These are phyloP conservation scores for Purpureocillium takamizusanense DNA, from an alignment of 2,329 filamentous ascomycete genomes.

Conservation along the genomic window DNA sequence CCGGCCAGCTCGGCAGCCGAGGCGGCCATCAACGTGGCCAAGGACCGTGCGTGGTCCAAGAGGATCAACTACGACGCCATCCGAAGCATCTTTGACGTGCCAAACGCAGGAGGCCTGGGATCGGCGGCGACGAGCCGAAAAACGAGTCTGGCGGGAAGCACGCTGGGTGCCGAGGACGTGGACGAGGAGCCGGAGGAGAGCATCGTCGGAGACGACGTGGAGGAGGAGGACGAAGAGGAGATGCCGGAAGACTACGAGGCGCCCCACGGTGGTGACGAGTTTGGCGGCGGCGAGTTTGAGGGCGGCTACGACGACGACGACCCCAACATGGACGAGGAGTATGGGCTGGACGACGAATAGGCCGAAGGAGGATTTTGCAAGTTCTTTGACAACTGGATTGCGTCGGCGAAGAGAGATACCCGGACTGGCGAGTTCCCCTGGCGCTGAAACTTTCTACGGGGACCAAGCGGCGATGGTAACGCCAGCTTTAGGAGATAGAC, in stretches of 20 bases:
- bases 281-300: conserved; percentile 16
- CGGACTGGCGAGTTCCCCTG: too few relatives aligned
- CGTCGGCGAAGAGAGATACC: too few relatives aligned
- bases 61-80: conserved; percentile 67
- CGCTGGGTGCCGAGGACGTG: conserved; percentile 23
- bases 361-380: too few relatives aligned
- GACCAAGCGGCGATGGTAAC: too few relatives aligned
- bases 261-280: conserved; percentile 21
- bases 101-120: conserved; percentile 34
- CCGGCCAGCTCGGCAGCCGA: conserved; percentile 61
- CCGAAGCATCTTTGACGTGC: conserved; percentile 44
- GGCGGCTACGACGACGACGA: conserved; percentile 26
- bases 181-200: conserved; percentile 25
- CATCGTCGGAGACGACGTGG: conserved; percentile 24
- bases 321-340: conserved; percentile 26
- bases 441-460: too few relatives aligned
- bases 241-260: conserved; percentile 24
- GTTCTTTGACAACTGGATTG: too few relatives aligned
- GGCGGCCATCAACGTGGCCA: conserved; percentile 58
- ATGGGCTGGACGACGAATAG: conserved; percentile 20
- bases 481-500: too few relatives aligned
- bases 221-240: conserved; percentile 18
- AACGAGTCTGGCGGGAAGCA: conserved; percentile 27
- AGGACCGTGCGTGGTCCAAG: conserved; percentile 60
- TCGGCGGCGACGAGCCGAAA: conserved; percentile 40